These are phyloP conservation scores for Aspergillus haitiensis DNA, from an alignment of 495 filamentous ascomycete species.

Conservation along the genomic window DNA sequence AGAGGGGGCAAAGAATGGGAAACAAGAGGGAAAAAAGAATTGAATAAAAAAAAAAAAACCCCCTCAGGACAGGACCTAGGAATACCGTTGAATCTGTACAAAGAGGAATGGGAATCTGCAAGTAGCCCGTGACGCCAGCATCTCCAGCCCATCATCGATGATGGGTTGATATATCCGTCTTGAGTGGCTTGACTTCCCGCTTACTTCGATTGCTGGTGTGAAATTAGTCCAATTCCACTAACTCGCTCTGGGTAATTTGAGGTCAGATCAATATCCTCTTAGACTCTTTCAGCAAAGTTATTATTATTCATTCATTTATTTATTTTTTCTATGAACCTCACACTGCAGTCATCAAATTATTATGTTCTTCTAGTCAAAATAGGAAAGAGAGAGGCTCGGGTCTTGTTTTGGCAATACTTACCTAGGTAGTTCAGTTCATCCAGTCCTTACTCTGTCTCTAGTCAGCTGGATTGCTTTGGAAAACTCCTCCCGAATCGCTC, in stretches of 20 bases:
- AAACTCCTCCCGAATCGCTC: not conserved
- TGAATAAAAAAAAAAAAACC: slow-evolving; percentile 9
- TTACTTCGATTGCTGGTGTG: not conserved
- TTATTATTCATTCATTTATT: not conserved
- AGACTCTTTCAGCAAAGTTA: no score
- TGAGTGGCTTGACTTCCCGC: slow-evolving; percentile 16
- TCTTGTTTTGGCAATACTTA: no score
- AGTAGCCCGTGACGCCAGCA: not conserved
- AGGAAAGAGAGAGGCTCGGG: no score
- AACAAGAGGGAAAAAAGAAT: slow-evolving; percentile 6
- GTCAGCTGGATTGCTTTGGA: no score
- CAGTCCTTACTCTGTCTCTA: not conserved
- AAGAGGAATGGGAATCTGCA: slow-evolving; percentile 18
- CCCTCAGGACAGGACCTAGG: slow-evolving; percentile 9
- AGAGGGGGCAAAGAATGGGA: slow-evolving; percentile 4
- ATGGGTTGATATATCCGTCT: slow-evolving; percentile 19
- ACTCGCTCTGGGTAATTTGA: not conserved
- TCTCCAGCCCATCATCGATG: not conserved
- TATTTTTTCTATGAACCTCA: not conserved
- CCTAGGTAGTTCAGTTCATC: not conserved
- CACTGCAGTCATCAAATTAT: not conserved
- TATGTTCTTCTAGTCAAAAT: no score
- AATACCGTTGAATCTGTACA: slow-evolving; percentile 17
- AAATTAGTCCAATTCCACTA: not conserved
- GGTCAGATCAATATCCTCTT: not conserved